phyloP scores from a whole-genome alignment of 108 stramenopile genomes.

The Hondaea fermentalgiana region DNA sequence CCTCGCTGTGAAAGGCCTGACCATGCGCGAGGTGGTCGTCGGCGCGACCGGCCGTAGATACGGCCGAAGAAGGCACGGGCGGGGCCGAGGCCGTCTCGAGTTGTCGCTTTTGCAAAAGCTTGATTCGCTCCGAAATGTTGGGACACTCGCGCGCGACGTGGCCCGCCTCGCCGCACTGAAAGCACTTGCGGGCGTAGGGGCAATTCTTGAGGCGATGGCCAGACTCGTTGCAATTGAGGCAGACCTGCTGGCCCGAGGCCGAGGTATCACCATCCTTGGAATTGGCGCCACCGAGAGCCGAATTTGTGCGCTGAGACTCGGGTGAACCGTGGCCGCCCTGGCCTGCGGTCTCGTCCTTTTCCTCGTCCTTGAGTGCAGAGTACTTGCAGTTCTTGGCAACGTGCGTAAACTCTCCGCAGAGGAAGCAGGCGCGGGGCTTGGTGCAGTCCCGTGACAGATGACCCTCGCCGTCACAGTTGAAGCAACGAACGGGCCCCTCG shows the following conservation, averaged over 20 bases:
- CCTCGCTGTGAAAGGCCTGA: background rate
- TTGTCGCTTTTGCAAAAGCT: background rate
- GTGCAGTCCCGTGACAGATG: slow-evolving; percentile 13
- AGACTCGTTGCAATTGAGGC: background rate
- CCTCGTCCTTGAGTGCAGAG: background rate
- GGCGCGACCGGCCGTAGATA: background rate
- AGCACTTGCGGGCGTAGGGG: slow-evolving; percentile 9
- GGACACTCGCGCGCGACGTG: slow-evolving; percentile 13
- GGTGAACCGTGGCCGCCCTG: background rate
- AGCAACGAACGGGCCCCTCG: background rate
- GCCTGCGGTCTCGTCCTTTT: background rate
- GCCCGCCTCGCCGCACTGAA: slow-evolving; percentile 13
- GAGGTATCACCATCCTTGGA: background rate
- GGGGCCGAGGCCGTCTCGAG: background rate
- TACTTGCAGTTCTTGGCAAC: background rate
- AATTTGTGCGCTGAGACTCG: background rate
- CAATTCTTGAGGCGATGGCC: slow-evolving; percentile 15
- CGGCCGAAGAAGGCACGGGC: background rate
- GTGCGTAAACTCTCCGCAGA: background rate
- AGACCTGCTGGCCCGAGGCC: background rate
- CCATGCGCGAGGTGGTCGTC: background rate
- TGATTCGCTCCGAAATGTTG: background rate
- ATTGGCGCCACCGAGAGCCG: background rate
- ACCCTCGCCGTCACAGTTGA: slow-evolving; percentile 7
- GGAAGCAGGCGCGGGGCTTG: slow-evolving; percentile 13